Evolutionary conservation across 2,329 filamentous ascomycete genomes (phyloP).

Genomic region (Cladosporium sp.): DNA sequence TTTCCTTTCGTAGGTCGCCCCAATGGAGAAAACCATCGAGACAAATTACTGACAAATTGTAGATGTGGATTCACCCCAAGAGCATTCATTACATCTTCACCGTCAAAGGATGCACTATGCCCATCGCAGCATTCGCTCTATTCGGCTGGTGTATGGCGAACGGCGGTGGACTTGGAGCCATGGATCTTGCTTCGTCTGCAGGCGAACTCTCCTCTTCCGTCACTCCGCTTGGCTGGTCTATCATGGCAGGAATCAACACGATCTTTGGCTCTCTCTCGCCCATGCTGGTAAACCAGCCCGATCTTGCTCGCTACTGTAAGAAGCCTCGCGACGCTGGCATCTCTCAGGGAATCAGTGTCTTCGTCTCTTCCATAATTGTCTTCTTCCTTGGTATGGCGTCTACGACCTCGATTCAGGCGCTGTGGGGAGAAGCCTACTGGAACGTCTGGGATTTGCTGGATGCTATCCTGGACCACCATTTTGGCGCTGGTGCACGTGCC

Average conservation of each 20-base stretch:
- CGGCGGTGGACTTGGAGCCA: conserved; percentile 38
- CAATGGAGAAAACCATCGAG: background rate
- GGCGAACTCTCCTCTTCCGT: conserved; percentile 19
- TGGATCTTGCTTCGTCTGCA: conserved; percentile 49
- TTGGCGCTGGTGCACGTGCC: conserved; percentile 46
- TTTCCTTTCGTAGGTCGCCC: conserved; percentile 33
- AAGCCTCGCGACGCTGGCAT: conserved; percentile 43
- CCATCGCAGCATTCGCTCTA: conserved; percentile 36
- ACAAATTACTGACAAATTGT: conserved; percentile 29
- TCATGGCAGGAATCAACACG: conserved; percentile 46
- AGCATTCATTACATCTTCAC: conserved; percentile 42
- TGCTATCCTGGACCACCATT: conserved; percentile 37
- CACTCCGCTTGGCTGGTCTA: conserved; percentile 39
- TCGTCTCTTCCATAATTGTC: conserved; percentile 45
- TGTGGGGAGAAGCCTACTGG: conserved; percentile 40
- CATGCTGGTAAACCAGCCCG: conserved; percentile 49
- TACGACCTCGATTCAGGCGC: conserved; percentile 47
- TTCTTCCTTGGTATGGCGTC: conserved; percentile 49
- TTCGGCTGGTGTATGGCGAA: conserved; percentile 41
- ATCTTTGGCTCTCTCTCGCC: conserved; percentile 44
- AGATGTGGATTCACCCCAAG: conserved; percentile 48
- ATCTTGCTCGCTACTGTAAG: conserved; percentile 46
- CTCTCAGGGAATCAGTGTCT: conserved; percentile 38
- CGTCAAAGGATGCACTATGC: conserved; percentile 45
- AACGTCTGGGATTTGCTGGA: conserved; percentile 38